Base-by-base conservation (phyloP, 2,329 filamentous ascomycete species). In the Aspergillus pseudotamarii region DNA sequence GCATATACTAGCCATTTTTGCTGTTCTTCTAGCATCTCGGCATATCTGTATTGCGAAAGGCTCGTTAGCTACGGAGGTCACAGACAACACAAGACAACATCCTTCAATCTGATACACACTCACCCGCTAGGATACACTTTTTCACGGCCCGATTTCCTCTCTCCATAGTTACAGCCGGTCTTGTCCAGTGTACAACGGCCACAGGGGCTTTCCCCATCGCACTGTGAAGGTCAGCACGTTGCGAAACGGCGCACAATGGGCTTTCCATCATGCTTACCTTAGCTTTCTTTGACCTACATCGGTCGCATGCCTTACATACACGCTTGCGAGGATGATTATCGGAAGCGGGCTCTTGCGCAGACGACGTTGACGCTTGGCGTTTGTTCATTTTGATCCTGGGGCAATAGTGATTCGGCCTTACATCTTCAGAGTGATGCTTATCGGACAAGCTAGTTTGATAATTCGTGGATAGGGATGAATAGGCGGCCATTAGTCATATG, bases 71-170 rank as follows among this genome's bases (percentile, higher is more conserved):
- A 32, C 28, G 4, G 6, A 6, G n/a, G 11, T 2, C 23, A 50
- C 6, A 19, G 16, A 8, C 14, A 4, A 11, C 23, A 6, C 5
- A 12, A 46, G 43, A 14, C 6, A 23, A 23, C 6, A 10, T 10
- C 16, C 9, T 50, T 2, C 2, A 11, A 50, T 19, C 8, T 3
- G 14, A 30, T 3, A 30, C 8, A 30, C 16, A 75, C 83, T 78
- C 76, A 89, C 84, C 87, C 87, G 78, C 89, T 89, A n/a, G 87
- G 87, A 74, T 89, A 89, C 54, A 88, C 84, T 75, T 89, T 89
- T 76, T 89, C 87, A 69, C 88, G 86, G 8, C 85, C 84, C 80
- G 88, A 89, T 75, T 89, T 89, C 60, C 87, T 80, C 72, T 89
- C 86, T 36, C 87, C 87, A 75, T 88, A 89, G 5, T 88, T 84